Conservation (phyloP, 495 filamentous ascomycete genomes). For the Lasiosphaeriaceae sp. region DNA sequence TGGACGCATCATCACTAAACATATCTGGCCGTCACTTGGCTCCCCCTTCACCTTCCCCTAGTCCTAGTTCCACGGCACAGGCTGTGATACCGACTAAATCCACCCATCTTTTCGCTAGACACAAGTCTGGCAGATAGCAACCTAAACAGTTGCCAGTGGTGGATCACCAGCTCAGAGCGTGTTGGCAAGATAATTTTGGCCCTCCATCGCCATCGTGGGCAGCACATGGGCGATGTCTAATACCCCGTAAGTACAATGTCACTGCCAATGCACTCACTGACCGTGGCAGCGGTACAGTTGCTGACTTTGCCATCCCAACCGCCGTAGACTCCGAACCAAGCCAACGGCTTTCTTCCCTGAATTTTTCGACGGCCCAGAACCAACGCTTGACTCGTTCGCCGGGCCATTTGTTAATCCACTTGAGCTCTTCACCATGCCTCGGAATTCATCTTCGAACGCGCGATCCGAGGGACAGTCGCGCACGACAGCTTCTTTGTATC, state of each 20-base stretch:
- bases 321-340: neutral
- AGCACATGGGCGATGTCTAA: neutral
- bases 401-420: neutral
- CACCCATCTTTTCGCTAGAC: neutral
- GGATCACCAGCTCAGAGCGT: neutral
- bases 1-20: too few relatives aligned
- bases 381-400: neutral
- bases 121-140: neutral
- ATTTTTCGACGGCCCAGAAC: neutral
- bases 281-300: neutral
- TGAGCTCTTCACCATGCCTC: neutral
- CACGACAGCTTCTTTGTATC: too few relatives aligned
- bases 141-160: neutral
- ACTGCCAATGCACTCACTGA: neutral
- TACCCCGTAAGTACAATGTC: neutral
- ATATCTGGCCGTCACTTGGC: too few relatives aligned
- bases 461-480: too few relatives aligned
- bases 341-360: neutral
- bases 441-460: neutral
- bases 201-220: too few relatives aligned
- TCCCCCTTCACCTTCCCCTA: neutral
- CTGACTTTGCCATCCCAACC: neutral
- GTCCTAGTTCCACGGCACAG: neutral
- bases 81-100: neutral
- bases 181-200: too few relatives aligned